phyloP scores from a whole-genome alignment of 768 basidiomycete species.

The Chlorophyllum brunneum region DNA sequence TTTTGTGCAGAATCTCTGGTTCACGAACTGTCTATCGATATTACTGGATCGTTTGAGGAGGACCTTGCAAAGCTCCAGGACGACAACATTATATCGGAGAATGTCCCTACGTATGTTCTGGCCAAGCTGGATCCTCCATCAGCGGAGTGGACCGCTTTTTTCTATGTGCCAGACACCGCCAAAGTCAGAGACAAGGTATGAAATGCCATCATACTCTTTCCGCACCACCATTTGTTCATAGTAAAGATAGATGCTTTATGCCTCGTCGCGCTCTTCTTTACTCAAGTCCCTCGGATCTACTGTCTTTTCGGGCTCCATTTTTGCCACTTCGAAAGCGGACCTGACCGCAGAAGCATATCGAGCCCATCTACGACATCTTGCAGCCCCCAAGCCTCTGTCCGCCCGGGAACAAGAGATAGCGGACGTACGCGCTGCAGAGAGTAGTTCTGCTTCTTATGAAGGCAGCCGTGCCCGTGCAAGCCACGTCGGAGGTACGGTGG shows the following conservation, averaged over 20 bases:
- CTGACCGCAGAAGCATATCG: constrained; percentile 67
- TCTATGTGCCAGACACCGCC: constrained; percentile 80
- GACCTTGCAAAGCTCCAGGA: constrained; percentile 60
- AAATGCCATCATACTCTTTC: neutral
- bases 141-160: constrained; percentile 68
- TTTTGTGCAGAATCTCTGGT: constrained; percentile 60
- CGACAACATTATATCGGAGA: constrained; percentile 47
- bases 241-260: constrained; percentile 75
- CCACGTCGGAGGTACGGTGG: constrained; percentile 57
- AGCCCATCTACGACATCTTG: constrained; percentile 64
- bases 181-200: constrained; percentile 78
- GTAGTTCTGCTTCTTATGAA: constrained; percentile 42
- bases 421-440: constrained; percentile 73
- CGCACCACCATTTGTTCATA: neutral
- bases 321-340: constrained; percentile 71
- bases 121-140: constrained; percentile 57
- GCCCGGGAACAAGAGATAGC: constrained; percentile 79
- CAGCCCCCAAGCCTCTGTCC: constrained; percentile 80
- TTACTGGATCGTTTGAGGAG: constrained; percentile 48
- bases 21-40: constrained; percentile 46
- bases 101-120: constrained; percentile 73
- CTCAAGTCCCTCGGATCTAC: constrained; percentile 72
- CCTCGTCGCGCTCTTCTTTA: constrained; percentile 68
- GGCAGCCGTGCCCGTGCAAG: constrained; percentile 53
- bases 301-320: constrained; percentile 69